These are phyloP conservation scores for Trichocladium antarcticum DNA, from an alignment of 495 filamentous ascomycete species.

Conservation along the genomic window DNA sequence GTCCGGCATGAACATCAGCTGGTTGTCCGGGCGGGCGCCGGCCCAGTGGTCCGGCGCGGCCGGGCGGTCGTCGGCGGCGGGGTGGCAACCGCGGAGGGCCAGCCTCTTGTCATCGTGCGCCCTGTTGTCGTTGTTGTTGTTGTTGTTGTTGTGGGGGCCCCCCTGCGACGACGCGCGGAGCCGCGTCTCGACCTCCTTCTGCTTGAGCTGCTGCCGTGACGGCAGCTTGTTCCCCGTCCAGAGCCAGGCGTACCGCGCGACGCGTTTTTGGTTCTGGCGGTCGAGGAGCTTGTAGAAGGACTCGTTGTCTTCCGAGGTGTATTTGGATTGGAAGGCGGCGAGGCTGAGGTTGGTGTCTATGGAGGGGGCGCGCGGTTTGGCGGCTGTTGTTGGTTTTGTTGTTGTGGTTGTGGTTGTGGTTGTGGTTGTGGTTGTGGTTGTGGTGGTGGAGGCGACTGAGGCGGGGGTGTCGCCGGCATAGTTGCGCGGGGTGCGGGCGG, in stretches of 20 bases:
- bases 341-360: slow-evolving; percentile 75
- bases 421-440: slow-evolving; percentile 13
- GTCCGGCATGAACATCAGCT: slow-evolving; percentile 79
- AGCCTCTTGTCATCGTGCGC: slow-evolving; percentile 43
- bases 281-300: slow-evolving; percentile 88
- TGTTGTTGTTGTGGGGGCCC: too few species aligned
- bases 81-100: slow-evolving; percentile 48
- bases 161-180: slow-evolving; percentile 45
- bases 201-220: slow-evolving; percentile 71
- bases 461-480: slow-evolving; percentile 59
- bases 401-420: too few species aligned
- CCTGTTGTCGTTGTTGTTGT: slow-evolving; percentile 44
- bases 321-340: slow-evolving; percentile 75
- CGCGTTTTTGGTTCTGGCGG: slow-evolving; percentile 73
- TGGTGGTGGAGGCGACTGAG: slow-evolving; percentile 23
- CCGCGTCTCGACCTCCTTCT: slow-evolving; percentile 56
- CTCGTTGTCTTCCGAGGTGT: slow-evolving; percentile 95
- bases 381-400: slow-evolving; percentile 38
- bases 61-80: slow-evolving; percentile 50
- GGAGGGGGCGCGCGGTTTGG: not conserved
- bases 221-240: slow-evolving; percentile 84
- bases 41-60: slow-evolving; percentile 73
- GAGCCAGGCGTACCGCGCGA: slow-evolving; percentile 76
- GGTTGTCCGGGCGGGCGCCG: slow-evolving; percentile 54
- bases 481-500: slow-evolving; percentile 38